Conservation (phyloP, 2,329 filamentous ascomycete species). For the Fusarium sp. region DNA sequence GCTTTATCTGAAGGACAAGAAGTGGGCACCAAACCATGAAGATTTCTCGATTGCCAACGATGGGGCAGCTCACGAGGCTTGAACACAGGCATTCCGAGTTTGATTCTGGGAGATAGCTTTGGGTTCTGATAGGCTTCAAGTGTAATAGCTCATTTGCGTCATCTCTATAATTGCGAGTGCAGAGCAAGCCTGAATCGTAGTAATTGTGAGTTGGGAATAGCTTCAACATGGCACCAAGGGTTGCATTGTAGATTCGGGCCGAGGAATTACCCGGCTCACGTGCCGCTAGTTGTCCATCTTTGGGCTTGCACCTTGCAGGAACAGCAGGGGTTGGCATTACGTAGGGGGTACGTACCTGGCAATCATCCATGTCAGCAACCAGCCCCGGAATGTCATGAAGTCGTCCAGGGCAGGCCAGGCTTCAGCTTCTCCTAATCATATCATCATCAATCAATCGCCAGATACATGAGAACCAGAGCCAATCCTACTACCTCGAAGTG, state of each 20-base stretch:
- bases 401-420: conserved; percentile 26
- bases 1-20: neutral
- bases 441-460: conserved; percentile 10
- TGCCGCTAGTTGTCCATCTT: neutral
- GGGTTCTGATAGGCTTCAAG: neutral
- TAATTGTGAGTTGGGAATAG: neutral
- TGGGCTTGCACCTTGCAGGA: conserved; percentile 6
- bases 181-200: neutral
- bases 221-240: neutral
- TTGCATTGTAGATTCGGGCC: neutral
- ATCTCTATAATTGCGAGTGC: neutral
- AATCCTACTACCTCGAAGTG: conserved; percentile 17
- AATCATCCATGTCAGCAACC: conserved; percentile 34
- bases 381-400: conserved; percentile 41
- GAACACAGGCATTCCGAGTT: neutral
- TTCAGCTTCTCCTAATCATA: conserved; percentile 28
- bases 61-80: neutral
- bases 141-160: neutral
- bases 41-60: neutral
- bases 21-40: neutral
- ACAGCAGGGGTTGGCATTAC: conserved; percentile 25
- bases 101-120: neutral
- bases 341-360: conserved; percentile 39
- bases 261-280: neutral
- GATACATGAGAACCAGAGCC: neutral